Base-by-base conservation (phyloP, 441 rosid genomes). In the Capsella rubella region DNA sequence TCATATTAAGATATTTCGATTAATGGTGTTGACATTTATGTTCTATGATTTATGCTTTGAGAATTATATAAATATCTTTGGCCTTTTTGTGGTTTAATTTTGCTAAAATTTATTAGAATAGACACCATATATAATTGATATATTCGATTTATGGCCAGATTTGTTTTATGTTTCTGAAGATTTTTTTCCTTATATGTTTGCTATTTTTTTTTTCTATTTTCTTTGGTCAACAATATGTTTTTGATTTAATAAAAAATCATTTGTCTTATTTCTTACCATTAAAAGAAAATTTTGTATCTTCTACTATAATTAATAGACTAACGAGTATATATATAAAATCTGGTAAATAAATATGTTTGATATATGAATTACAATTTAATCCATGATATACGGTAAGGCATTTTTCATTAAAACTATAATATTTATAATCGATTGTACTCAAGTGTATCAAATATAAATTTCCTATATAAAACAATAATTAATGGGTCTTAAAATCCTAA, bases 1-100 rank as follows among this genome's bases (percentile, higher is more conserved):
- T 7, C 63, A 55, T 13, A 28, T 40, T 21, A 58, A 31, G 32
- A 46, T 73, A 14, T 64, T 54, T 45, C n/a, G 34, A 55, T 46
- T 64, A 16, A 45, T 46, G 37, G 6, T 64, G 45, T 65, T 65
- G 27, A 55, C 35, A 8, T 0, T 35, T 57, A 1, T 56, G 45
- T 47, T 65, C 11, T 64, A 9, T 47, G 45, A 27, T 56, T 47
- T 66, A 21, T 21, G 21, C 25, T 37, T 47, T 65, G 7, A 3
- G 18, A n/a, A 35, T 56, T 18, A 6, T 21, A 21, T 54, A 37
- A 6, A 55, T 55, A 15, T 64, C 15, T 56, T 56, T 37, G 42
- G 32, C 4, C 25, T 34, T 71, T 12, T 2, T 42, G 29, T 25
- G 37, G 49, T 43, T 21, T 46, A 12, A 29, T 45, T 27, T 70